A percentile compares a stretch with the other conserved stretches of the same genome.
These are phyloP conservation scores for Xylona heveae DNA, from an alignment of 495 filamentous ascomycete genomes.

Conservation along the genomic window DNA sequence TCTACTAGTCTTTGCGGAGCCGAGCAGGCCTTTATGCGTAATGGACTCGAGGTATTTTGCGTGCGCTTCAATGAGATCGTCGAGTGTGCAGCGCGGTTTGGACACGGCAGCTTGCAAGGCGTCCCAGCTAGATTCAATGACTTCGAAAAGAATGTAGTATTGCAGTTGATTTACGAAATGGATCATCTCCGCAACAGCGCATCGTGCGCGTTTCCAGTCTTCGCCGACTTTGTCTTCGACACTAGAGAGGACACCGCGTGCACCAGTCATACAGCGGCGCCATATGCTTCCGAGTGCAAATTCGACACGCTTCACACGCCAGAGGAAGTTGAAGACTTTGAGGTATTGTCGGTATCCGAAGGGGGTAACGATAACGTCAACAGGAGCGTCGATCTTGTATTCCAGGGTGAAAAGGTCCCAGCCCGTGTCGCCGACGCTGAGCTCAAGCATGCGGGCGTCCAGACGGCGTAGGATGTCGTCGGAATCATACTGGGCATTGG, in stretches of 20 bases:
- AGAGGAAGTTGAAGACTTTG: constrained; percentile 98
- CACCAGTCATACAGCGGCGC: constrained; percentile 91
- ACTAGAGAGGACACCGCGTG: constrained; percentile 70
- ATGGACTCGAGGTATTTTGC: constrained; percentile 77
- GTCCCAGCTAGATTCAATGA: constrained; percentile 89
- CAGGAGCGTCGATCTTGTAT: constrained; percentile 93
- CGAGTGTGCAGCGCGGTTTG: constrained; percentile 70
- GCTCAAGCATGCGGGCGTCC: constrained; percentile 88
- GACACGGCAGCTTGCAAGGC: constrained; percentile 59
- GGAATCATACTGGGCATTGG: constrained; percentile 89
- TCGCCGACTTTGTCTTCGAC: constrained; percentile 52
- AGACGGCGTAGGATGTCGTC: constrained; percentile 82
- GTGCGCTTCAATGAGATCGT: constrained; percentile 87
- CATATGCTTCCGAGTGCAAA: constrained; percentile 80
- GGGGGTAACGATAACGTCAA: constrained; percentile 91
- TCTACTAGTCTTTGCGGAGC: constrained; percentile 23
- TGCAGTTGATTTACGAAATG: constrained; percentile 95
- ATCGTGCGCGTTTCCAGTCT: constrained; percentile 80
- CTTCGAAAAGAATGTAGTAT: constrained; percentile 97
- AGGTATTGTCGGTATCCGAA: constrained; percentile 91
- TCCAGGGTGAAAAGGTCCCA: constrained; percentile 99
- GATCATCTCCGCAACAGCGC: constrained; percentile 88
- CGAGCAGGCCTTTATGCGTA: constrained; percentile 88
- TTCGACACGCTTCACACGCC: constrained; percentile 95
- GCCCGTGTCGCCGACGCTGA: constrained; percentile 89